Evolutionary conservation across 306 rosid genomes (phyloP).

Genomic region (Sindora glabra): DNA sequence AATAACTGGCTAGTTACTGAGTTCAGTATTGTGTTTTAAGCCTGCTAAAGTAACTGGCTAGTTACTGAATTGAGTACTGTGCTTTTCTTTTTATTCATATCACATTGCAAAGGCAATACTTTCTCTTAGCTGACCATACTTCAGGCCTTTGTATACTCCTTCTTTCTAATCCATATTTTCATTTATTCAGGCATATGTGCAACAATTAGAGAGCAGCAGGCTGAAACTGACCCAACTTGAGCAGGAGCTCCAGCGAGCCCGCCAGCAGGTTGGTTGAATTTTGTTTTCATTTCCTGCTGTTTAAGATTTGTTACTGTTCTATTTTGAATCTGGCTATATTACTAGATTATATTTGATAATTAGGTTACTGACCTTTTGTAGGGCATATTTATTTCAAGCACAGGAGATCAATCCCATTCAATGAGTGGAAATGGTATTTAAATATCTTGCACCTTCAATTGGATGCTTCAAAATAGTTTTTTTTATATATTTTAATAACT

Average conservation of each 20-base stretch:
- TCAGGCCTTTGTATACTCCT: neutral
- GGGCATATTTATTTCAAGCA: constrained; percentile 93
- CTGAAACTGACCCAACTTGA: constrained; percentile 84
- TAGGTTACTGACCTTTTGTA: constrained; percentile 22
- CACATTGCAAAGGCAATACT: neutral
- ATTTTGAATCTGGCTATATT: neutral
- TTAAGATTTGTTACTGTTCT: constrained; percentile 4
- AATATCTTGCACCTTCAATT: no score
- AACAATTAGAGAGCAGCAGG: constrained; percentile 92
- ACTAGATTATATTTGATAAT: neutral
- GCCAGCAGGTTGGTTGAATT: constrained; percentile 64
- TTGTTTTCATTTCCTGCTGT: neutral
- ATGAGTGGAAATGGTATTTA: constrained; percentile 93
- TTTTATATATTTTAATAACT: no score
- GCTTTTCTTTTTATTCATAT: no score
- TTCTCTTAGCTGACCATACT: constrained; percentile 1
- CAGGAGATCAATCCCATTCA: constrained; percentile 89
- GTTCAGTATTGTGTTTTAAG: no score
- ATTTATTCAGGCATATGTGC: constrained; percentile 74
- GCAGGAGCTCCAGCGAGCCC: constrained; percentile 94
- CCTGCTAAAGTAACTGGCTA: neutral
- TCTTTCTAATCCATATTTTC: constrained; percentile 1
- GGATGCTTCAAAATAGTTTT: no score
- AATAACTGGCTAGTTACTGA: no score
- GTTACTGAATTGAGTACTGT: neutral